Evolutionary conservation across 805 yeast species (phyloP).

Genomic region (Ogataea degrootiae): DNA sequence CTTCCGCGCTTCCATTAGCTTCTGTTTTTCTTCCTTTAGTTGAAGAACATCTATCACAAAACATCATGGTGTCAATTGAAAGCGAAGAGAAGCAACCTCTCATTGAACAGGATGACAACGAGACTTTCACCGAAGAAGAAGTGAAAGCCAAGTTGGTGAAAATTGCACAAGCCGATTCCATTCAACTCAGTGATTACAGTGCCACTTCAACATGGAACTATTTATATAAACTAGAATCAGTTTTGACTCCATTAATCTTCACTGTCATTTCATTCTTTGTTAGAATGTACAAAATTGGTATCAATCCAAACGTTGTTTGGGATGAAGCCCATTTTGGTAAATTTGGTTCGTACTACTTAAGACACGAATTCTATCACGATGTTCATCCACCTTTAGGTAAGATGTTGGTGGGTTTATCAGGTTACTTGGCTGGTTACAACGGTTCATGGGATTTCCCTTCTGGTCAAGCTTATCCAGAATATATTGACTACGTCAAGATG

Average conservation of each 20-base stretch:
- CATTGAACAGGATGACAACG: not conserved
- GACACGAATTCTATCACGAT: constrained; percentile 88
- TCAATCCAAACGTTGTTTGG: constrained; percentile 82
- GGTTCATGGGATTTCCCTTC: constrained; percentile 89
- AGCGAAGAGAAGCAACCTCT: constrained; percentile 1
- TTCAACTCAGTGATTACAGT: constrained; percentile 5
- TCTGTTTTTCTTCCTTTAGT: not conserved
- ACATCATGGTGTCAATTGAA: not conserved
- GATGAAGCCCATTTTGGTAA: constrained; percentile 95
- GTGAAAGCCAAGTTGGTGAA: constrained; percentile 28
- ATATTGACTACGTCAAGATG: constrained; percentile 78
- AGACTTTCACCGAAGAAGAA: constrained; percentile 23
- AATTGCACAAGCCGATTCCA: constrained; percentile 19
- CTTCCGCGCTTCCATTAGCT: not conserved
- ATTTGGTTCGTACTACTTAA: constrained; percentile 86
- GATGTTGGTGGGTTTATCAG: constrained; percentile 84
- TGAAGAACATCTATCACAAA: not conserved
- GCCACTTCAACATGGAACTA: constrained; percentile 5
- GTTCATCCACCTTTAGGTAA: constrained; percentile 98
- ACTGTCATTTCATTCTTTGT: constrained; percentile 67
- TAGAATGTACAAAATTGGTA: constrained; percentile 71
- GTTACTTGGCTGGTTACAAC: constrained; percentile 80
- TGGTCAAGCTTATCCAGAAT: constrained; percentile 70
- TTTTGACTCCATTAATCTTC: constrained; percentile 54
- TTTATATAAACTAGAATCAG: constrained; percentile 22